Base-by-base conservation (phyloP, 345 rosid species). In the Erodium maritimum region DNA sequence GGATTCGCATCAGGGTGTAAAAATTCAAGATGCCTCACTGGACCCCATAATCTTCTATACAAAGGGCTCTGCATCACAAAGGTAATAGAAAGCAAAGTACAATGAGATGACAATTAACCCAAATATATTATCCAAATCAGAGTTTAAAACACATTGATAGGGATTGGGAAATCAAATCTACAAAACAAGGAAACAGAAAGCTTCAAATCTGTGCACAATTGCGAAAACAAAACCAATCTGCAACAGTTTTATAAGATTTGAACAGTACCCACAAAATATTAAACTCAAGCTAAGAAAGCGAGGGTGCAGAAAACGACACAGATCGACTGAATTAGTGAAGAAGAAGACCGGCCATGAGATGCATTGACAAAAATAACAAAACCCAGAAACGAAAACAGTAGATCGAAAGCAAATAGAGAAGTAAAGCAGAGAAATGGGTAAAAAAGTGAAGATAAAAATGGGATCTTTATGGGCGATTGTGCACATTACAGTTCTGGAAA, bases 11-110 rank as follows among this genome's bases (percentile, higher is more conserved):
- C 81, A 1, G 99, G 96, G 62, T 86, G 88, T 61, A 93, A 65
- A 55, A 77, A 64, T 59, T 93, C 94, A 46, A 93, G 74, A 63
- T 59, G 78, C 76, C 82, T 76, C 2, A 83, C 89, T 17, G 86
- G 90, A 67, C 94, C 90, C 99, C 96, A 93, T 23, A 89, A 70
- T 71, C 95, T 82, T 76, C 88, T 80, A 57, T 87, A 77, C 73
- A 78, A 50, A 66, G 94, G 80, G 37, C 79, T 74, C 96, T 93
- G 78, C 64, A 65, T 52, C 74, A 67, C 54, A 59, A 63, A 69
- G 55, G 45, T 25, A 55, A 14, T 34, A 46, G 20, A 66, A 19
- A 54, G 58, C 23, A 50, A 52, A 12, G 11, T 61, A 20, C 29
- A n/a, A n/a, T n/a, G 11, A 17, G 19, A 17, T 20, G 19, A 54